Conservation (phyloP, 106 monocot genomes). For the Ottelia alismoides region DNA sequence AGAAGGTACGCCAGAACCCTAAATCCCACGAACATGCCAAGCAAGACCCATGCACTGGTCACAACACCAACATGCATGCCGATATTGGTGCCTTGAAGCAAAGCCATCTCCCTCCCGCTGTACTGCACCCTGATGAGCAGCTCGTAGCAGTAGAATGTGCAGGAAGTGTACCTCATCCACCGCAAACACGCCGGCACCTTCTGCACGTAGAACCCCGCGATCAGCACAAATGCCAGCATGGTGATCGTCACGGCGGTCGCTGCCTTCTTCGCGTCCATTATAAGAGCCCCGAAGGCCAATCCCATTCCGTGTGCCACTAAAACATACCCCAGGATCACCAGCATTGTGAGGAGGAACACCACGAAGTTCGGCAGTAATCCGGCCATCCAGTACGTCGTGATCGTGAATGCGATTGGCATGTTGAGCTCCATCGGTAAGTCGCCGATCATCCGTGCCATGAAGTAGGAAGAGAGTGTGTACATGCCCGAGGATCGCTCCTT, state of each 20-base stretch:
- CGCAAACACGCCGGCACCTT: conserved; percentile 48
- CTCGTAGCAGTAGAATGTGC: conserved; percentile 72
- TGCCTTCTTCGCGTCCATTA: conserved; percentile 85
- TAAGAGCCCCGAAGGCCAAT: conserved; percentile 47
- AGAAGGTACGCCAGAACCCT: conserved; percentile 62
- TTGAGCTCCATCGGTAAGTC: conserved; percentile 93
- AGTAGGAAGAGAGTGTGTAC: conserved; percentile 87
- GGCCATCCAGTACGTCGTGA: conserved; percentile 86
- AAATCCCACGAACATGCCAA: conserved; percentile 57
- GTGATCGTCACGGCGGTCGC: conserved; percentile 64
- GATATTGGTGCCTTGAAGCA: no score
- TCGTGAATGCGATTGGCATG: conserved; percentile 48
- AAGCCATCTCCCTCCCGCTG: conserved; percentile 7
- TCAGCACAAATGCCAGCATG: conserved; percentile 79
- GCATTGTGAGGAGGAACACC: conserved; percentile 56
- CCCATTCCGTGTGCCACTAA: conserved; percentile 82
- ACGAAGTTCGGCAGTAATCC: conserved; percentile 36
- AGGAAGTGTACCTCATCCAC: conserved; percentile 83
- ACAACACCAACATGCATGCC: conserved; percentile 8
- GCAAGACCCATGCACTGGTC: conserved; percentile 29
- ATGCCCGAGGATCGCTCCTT: conserved; percentile 75
- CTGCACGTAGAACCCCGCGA: conserved; percentile 79
- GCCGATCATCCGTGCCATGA: conserved; percentile 51
- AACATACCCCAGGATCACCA: conserved; percentile 61
- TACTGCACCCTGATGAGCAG: conserved; percentile 67